phyloP scores from a whole-genome alignment of 1,284 basidiomycete species.

The Cryptococcus maquisensis region DNA sequence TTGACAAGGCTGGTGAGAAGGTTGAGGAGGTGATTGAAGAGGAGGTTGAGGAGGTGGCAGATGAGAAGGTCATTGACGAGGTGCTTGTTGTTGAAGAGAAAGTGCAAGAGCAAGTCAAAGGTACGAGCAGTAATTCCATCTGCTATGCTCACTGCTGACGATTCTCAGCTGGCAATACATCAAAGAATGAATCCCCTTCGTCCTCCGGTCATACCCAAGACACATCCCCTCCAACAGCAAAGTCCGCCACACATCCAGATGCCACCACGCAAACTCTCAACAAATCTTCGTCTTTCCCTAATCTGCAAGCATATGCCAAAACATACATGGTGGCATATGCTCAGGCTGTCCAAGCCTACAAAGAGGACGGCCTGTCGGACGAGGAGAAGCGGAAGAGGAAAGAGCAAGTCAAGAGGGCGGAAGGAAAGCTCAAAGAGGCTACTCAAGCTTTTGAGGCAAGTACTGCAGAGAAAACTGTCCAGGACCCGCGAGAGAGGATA shows the following conservation, averaged over 20 bases:
- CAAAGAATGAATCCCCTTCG: too few relatives aligned
- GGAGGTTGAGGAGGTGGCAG: not conserved
- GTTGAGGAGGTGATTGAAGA: not conserved
- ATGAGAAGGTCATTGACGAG: not conserved
- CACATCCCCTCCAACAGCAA: too few relatives aligned
- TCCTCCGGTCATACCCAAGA: too few relatives aligned
- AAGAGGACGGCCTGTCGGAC: not conserved
- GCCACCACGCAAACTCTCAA: too few relatives aligned
- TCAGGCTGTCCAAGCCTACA: constrained; percentile 2
- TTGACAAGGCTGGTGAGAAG: not conserved
- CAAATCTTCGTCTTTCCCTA: not conserved
- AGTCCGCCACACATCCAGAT: too few relatives aligned
- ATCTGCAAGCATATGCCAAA: not conserved
- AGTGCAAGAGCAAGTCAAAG: not conserved
- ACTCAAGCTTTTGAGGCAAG: not conserved
- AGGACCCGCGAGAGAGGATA: not conserved
- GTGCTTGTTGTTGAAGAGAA: not conserved
- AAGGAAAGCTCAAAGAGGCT: constrained; percentile 1
- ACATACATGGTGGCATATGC: constrained; percentile 1
- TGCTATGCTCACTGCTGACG: too few relatives aligned
- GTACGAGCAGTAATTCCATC: not conserved
- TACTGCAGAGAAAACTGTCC: not conserved
- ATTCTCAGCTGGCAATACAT: too few relatives aligned
- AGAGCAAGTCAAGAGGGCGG: not conserved
- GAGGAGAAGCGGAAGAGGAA: not conserved